phyloP scores from a whole-genome alignment of 768 basidiomycete genomes.

The Russula sp. region DNA sequence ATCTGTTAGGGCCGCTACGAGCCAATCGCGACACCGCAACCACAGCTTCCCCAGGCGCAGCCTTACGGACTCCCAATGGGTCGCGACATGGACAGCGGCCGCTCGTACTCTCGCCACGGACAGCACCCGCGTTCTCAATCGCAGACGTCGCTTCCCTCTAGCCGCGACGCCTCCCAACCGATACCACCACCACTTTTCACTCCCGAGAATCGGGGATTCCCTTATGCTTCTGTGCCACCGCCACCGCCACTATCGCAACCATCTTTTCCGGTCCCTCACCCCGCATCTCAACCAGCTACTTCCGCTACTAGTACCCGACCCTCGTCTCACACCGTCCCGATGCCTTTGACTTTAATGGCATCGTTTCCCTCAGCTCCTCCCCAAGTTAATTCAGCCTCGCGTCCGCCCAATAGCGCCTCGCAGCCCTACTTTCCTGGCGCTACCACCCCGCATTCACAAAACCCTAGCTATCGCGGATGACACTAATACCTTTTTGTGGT shows the following conservation, averaged over 20 bases:
- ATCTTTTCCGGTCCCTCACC: constrained; percentile 6
- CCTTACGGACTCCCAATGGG: neutral
- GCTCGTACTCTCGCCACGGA: constrained; percentile 15
- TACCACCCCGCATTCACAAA: constrained; percentile 12
- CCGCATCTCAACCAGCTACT: constrained; percentile 2
- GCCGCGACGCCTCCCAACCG: neutral
- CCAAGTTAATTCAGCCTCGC: constrained; percentile 16
- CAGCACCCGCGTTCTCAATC: constrained; percentile 14
- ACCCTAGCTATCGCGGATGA: constrained; percentile 5
- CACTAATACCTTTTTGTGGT: neutral
- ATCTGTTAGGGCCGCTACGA: constrained; percentile 13
- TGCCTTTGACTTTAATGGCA: neutral
- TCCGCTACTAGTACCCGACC: constrained; percentile 2
- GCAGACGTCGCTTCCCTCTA: constrained; percentile 9
- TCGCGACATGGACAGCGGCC: constrained; percentile 5
- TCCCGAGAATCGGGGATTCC: constrained; percentile 21
- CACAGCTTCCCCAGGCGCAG: constrained; percentile 7
- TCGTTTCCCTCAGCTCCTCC: constrained; percentile 17
- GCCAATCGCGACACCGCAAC: constrained; percentile 22
- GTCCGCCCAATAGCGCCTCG: constrained; percentile 7
- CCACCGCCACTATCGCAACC: neutral
- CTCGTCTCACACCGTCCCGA: neutral
- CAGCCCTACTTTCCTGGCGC: constrained; percentile 1
- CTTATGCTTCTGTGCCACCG: constrained; percentile 15
- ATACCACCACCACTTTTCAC: neutral